phyloP scores from a whole-genome alignment of 1,139 yeast genomes.

The Taiozyma sp. region DNA sequence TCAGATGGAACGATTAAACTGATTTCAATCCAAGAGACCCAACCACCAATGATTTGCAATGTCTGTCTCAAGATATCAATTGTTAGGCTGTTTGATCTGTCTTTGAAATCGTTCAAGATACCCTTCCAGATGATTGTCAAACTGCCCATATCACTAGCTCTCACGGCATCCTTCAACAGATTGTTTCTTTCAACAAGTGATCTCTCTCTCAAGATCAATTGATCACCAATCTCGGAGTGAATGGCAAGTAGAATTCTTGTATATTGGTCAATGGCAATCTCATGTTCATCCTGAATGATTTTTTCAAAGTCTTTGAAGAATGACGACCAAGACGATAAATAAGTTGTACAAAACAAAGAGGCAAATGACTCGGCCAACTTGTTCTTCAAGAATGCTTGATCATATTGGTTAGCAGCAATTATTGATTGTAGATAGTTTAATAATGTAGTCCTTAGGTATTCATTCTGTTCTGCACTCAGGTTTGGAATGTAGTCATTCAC shows the following conservation, averaged over 20 bases:
- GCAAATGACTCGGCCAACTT: constrained; percentile 76
- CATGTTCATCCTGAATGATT: constrained; percentile 32
- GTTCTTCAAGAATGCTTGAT: constrained; percentile 66
- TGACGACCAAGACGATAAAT: constrained; percentile 54
- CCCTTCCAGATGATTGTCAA: constrained; percentile 68
- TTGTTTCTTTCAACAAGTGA: constrained; percentile 62
- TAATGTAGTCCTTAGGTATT: constrained; percentile 36
- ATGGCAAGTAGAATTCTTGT: constrained; percentile 68
- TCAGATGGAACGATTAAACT: constrained; percentile 66
- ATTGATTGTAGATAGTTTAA: constrained; percentile 36
- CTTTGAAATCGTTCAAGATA: constrained; percentile 36
- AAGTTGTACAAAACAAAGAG: constrained; percentile 62
- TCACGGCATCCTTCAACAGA: constrained; percentile 72
- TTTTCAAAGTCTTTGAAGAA: constrained; percentile 64
- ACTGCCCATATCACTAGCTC: constrained; percentile 69
- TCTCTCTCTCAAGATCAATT: constrained; percentile 67
- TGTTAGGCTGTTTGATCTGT: constrained; percentile 24
- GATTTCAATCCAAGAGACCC: constrained; percentile 95
- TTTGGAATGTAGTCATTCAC: constrained; percentile 58
- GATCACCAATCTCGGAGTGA: constrained; percentile 93
- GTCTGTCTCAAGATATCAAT: constrained; percentile 52
- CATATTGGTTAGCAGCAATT: constrained; percentile 33
- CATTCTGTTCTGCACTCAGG: constrained; percentile 37
- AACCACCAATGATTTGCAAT: constrained; percentile 73
- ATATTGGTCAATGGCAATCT: constrained; percentile 69